Percentiles rank a stretch among this genome's conserved stretches.
phyloP scores from a whole-genome alignment of 164 flowering plant genomes.

The Vitis vinifera region DNA sequence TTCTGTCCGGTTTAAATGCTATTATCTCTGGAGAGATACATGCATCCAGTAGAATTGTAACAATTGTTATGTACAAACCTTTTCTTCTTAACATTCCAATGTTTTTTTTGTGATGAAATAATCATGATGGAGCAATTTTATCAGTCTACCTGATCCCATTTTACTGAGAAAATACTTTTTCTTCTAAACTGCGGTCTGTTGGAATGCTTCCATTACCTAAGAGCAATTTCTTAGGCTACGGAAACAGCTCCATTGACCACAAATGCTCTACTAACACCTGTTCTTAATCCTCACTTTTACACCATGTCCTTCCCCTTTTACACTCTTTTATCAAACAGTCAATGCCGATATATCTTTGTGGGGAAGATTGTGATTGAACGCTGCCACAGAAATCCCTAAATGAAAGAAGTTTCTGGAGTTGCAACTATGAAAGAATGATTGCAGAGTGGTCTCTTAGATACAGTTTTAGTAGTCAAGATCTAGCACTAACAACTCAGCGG shows the following conservation, averaged over 20 bases:
- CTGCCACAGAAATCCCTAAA: too few species aligned
- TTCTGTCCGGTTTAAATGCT: not conserved
- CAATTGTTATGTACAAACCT: too few species aligned
- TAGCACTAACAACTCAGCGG: too few species aligned
- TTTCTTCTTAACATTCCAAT: too few species aligned
- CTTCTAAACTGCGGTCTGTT: not conserved
- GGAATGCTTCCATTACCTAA: constrained; percentile 43
- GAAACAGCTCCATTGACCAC: constrained; percentile 84
- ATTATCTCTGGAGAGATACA: not conserved
- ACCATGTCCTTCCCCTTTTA: constrained; percentile 55
- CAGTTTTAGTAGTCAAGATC: too few species aligned
- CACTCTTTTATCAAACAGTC: constrained; percentile 71
- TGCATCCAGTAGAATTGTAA: not conserved
- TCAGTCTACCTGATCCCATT: too few species aligned
- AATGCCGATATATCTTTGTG: constrained; percentile 54
- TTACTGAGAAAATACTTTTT: not conserved
- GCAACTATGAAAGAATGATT: not conserved
- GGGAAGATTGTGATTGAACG: constrained; percentile 33
- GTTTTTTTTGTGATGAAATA: too few species aligned
- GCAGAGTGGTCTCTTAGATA: too few species aligned
- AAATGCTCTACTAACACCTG: constrained; percentile 78
- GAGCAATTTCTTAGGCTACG: constrained; percentile 69
- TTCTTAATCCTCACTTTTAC: constrained; percentile 82
- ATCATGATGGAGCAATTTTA: too few species aligned
- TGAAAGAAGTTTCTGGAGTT: too few species aligned